Conservation (phyloP, 1,284 basidiomycete genomes). For the Lentinus polychrous region DNA sequence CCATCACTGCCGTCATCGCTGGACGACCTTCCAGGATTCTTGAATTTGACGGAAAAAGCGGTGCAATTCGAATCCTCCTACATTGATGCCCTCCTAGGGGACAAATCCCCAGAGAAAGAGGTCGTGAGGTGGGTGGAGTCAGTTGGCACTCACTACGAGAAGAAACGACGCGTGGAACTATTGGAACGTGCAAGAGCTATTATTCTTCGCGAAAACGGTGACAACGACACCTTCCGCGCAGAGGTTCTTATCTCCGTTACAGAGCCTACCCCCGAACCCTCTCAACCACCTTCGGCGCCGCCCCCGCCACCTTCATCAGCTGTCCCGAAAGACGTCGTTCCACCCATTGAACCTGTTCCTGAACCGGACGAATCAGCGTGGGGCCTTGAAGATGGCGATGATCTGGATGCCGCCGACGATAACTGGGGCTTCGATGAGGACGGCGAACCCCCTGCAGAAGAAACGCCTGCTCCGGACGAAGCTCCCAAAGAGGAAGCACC, state of each 20-base stretch:
- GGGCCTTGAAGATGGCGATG: conserved; percentile 26
- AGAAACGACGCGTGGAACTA: conserved; percentile 54
- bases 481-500: conserved; percentile 45
- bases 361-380: conserved; percentile 29
- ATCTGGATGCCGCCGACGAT: conserved; percentile 27
- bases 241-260: conserved; percentile 20
- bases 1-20: conserved; percentile 62
- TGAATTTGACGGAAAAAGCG: conserved; percentile 47
- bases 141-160: conserved; percentile 66
- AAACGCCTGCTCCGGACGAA: conserved; percentile 12
- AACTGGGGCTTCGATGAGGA: conserved; percentile 59
- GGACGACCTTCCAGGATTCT: conserved; percentile 49
- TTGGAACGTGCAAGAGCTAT: conserved; percentile 49
- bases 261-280: neutral
- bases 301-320: too few species aligned
- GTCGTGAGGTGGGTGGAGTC: conserved; percentile 58
- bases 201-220: conserved; percentile 31
- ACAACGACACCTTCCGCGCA: conserved; percentile 27
- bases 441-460: conserved; percentile 14
- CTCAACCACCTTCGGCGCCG: neutral
- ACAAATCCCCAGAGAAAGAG: conserved; percentile 40
- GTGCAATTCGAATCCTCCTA: conserved; percentile 57
- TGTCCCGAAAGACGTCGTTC: neutral
- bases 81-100: conserved; percentile 43
- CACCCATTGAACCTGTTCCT: neutral